Conservation (phyloP, 345 rosid species). For the Gossypium australe region DNA sequence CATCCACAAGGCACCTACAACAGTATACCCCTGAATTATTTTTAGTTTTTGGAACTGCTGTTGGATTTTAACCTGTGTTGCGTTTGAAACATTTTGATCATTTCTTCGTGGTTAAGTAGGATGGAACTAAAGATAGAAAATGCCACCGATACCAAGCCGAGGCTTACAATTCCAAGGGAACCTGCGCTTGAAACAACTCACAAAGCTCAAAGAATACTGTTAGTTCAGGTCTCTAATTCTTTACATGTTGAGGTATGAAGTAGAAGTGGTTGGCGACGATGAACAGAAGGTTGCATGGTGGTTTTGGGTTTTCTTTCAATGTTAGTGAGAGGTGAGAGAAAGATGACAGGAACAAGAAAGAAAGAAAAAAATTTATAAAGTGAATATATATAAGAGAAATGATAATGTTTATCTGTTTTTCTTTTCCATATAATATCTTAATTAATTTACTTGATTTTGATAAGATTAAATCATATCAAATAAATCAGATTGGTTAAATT, state of each 20-base stretch:
- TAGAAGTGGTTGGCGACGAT: neutral
- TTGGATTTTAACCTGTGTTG: neutral
- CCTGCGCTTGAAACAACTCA: conserved; percentile 85
- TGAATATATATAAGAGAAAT: too few relatives aligned
- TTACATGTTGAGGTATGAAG: neutral
- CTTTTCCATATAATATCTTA: too few relatives aligned
- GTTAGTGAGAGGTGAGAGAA: too few relatives aligned
- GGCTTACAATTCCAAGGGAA: conserved; percentile 80
- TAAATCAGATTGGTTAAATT: too few relatives aligned
- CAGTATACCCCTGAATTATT: conserved; percentile 30
- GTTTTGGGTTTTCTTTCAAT: too few relatives aligned
- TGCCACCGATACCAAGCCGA: conserved; percentile 33
- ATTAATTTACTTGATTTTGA: too few relatives aligned
- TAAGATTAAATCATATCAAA: too few relatives aligned
- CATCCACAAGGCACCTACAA: conserved; percentile 72
- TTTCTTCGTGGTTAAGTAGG: conserved; percentile 42
- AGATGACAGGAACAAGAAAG: too few relatives aligned
- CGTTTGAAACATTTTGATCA: neutral
- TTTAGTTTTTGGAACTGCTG: neutral
- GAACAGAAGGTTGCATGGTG: too few relatives aligned
- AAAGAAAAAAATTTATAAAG: too few relatives aligned
- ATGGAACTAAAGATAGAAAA: conserved; percentile 37
- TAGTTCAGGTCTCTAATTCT: conserved; percentile 15
- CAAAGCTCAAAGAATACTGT: conserved; percentile 78
- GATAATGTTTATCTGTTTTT: too few relatives aligned